Evolutionary conservation across 345 rosid species (phyloP).

Genomic region (Gossypium bickii): DNA sequence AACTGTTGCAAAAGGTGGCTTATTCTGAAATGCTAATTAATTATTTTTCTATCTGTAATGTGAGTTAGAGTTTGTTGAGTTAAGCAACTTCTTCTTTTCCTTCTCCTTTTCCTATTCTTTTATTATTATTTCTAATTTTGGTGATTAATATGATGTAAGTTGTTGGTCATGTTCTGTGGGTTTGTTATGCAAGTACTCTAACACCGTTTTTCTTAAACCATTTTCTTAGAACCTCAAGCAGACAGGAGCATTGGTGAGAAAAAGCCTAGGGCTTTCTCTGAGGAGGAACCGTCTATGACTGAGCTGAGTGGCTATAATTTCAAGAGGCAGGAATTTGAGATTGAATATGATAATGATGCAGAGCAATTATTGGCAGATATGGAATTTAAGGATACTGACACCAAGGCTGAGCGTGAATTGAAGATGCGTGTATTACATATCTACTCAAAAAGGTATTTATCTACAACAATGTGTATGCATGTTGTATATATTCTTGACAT

Average conservation of each 20-base stretch:
- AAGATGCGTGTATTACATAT: slow-evolving; percentile 79
- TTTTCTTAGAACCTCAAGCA: slow-evolving; percentile 51
- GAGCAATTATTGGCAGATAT: slow-evolving; percentile 89
- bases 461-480: slow-evolving; percentile 1
- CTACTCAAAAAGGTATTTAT: slow-evolving; percentile 66
- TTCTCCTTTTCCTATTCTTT: background rate
- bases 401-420: slow-evolving; percentile 67
- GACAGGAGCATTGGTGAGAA: slow-evolving; percentile 91
- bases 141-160: background rate
- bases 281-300: slow-evolving; percentile 64
- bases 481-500: background rate
- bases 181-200: background rate
- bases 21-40: slow-evolving; percentile 3
- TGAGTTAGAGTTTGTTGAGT: background rate
- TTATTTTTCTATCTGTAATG: background rate
- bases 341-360: slow-evolving; percentile 93
- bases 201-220: background rate
- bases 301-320: slow-evolving; percentile 84
- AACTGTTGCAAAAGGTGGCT: background rate
- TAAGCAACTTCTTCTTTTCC: too few relatives aligned
- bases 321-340: slow-evolving; percentile 92
- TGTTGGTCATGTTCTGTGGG: background rate
- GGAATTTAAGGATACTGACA: slow-evolving; percentile 82
- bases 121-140: background rate
- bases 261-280: slow-evolving; percentile 64